Conservation (phyloP, 768 basidiomycete species). For the Serendipita sp. region DNA sequence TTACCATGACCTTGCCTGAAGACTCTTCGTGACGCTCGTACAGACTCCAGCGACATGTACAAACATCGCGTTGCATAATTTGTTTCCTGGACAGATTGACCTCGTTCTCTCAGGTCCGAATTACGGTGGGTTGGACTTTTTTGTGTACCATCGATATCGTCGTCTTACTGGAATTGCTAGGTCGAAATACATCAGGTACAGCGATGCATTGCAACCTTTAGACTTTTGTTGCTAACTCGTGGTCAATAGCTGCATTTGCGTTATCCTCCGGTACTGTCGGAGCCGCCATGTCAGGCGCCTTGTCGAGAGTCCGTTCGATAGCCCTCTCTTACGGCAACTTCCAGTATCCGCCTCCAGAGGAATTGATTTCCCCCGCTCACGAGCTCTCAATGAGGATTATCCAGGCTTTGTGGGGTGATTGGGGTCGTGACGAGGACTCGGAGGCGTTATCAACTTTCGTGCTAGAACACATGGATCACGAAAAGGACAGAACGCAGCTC, state of each 20-base stretch:
- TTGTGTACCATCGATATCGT: constrained; percentile 23
- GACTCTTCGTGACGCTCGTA: neutral
- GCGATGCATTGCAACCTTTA: constrained; percentile 1
- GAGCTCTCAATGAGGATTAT: constrained; percentile 50
- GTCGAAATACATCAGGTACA: constrained; percentile 68
- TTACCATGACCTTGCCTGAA: constrained; percentile 7
- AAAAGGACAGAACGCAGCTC: constrained; percentile 7
- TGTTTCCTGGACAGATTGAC: constrained; percentile 74
- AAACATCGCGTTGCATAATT: constrained; percentile 79
- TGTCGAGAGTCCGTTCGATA: constrained; percentile 58
- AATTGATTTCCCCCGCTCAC: constrained; percentile 57
- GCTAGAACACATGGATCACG: constrained; percentile 3
- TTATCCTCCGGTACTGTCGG: constrained; percentile 89
- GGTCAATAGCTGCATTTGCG: constrained; percentile 53
- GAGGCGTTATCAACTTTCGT: constrained; percentile 5
- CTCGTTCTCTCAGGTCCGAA: constrained; percentile 40
- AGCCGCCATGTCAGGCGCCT: constrained; percentile 66
- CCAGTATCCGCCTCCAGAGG: constrained; percentile 43
- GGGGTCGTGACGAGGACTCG: constrained; percentile 48
- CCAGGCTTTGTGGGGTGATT: constrained; percentile 61
- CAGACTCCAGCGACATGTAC: constrained; percentile 85
- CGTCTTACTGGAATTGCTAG: constrained; percentile 70
- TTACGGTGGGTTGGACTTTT: neutral
- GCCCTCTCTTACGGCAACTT: constrained; percentile 82
- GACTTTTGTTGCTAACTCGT: neutral